phyloP scores from a whole-genome alignment of 1,284 basidiomycete species.

The Tilletia walkeri region DNA sequence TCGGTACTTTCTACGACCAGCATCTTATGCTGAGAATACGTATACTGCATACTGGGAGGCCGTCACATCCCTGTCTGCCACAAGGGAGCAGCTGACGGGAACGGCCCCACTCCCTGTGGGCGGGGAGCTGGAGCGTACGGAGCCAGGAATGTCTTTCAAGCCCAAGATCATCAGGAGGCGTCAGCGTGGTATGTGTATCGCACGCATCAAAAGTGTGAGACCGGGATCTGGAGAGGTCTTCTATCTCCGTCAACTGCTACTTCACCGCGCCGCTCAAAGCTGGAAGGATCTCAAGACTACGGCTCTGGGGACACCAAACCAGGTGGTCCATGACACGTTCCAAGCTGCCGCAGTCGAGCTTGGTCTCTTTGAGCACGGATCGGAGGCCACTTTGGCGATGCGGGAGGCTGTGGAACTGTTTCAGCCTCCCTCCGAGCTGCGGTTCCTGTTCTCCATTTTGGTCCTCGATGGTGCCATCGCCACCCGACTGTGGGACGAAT shows the following conservation, averaged over 20 bases:
- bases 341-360: not conserved
- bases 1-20: not conserved
- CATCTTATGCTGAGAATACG: not conserved
- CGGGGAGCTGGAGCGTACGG: not conserved
- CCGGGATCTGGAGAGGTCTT: not conserved
- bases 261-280: not conserved
- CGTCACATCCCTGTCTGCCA: not conserved
- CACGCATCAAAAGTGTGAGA: not conserved
- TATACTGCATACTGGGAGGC: not conserved
- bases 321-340: not conserved
- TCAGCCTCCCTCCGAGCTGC: not conserved
- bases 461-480: not conserved
- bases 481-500: not conserved
- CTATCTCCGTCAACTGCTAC: not conserved
- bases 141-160: not conserved
- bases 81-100: not conserved
- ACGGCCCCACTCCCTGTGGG: not conserved
- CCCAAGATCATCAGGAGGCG: not conserved
- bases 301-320: not conserved
- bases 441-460: not conserved
- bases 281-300: not conserved
- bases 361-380: not conserved
- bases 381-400: not conserved
- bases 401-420: not conserved
- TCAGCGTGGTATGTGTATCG: not conserved